Evolutionary conservation across 768 basidiomycete species (phyloP), one percentile per base, ranked within the genome.

Genomic region (Dendrothele bispora): DNA sequence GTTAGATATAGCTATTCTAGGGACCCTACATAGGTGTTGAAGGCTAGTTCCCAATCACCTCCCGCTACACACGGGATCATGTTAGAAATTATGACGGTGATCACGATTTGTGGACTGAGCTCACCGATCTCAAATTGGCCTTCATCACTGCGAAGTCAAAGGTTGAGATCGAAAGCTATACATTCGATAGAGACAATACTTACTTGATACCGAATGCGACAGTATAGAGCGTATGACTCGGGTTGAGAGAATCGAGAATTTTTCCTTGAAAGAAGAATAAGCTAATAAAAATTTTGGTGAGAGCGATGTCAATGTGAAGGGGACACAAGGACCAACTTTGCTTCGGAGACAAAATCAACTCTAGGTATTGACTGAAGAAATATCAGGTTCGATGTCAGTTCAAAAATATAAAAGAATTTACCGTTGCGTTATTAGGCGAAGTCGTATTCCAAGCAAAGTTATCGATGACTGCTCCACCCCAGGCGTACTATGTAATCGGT

Each of bases 381-480:
- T 15, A n/a, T n/a, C n/a, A n/a, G n/a, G n/a, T n/a, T n/a, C n/a
- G 29, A 25, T 27, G 21, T n/a, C n/a, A n/a, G n/a, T 4, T 20
- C n/a, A 21, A 18, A 18, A 4, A n/a, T 51, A 3, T 1, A 20
- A n/a, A 40, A 29, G 7, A 14, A 47, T 46, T 7, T 21, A 59
- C 61, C 20, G 65, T 61, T 43, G 39, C 35, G 35, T 65, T 67
- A 11, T 38, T 22, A 12, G 64, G 64, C 1, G 56, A 55, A 12
- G 65, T 67, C 14, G 63, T 63, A 38, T 66, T 67, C 52, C 61
- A 67, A 1, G 62, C 66, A 43, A 61, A 62, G 48, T 64, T 65
- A 43, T 67, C 59, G 38, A 66, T 65, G 11, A 67, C 48, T 18
- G 66, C 65, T 11, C 65, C 66, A 26, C 65, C 66, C 63, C 64